phyloP scores from a whole-genome alignment of 176 grass and related monocot genomes.

The Oryza officinalis region DNA sequence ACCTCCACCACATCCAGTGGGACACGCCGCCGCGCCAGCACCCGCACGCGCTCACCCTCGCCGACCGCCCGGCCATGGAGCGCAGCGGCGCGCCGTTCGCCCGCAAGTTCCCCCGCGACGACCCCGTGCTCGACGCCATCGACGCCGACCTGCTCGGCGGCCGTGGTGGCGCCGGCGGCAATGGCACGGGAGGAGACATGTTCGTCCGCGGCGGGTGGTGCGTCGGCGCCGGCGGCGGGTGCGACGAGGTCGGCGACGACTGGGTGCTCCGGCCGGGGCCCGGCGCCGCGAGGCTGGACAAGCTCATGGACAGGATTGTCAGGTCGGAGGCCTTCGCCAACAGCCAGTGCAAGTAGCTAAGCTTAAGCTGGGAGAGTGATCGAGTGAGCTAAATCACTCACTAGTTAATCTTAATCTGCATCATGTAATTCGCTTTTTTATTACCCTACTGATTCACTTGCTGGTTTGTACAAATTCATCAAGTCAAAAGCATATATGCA shows the following conservation, averaged over 20 bases:
- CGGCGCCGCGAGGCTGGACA: constrained; percentile 28
- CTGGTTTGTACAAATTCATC: neutral
- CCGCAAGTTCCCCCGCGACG: constrained; percentile 51
- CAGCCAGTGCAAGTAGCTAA: constrained; percentile 63
- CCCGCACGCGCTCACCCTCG: constrained; percentile 60
- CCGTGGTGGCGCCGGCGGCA: constrained; percentile 20
- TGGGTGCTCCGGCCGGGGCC: constrained; percentile 45
- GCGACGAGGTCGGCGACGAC: constrained; percentile 31
- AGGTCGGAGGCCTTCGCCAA: constrained; percentile 45
- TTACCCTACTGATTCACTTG: neutral
- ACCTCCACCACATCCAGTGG: constrained; percentile 95
- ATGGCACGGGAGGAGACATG: neutral
- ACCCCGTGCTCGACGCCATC: constrained; percentile 58
- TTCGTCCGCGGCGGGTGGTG: constrained; percentile 51
- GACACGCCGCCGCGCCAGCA: constrained; percentile 85
- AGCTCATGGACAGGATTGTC: constrained; percentile 54
- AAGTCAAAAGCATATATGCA: neutral
- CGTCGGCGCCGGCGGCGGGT: neutral
- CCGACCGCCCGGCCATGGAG: constrained; percentile 51
- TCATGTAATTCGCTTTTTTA: neutral
- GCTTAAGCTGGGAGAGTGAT: no score
- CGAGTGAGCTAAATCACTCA: neutral
- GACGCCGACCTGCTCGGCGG: constrained; percentile 46
- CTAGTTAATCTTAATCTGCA: neutral
- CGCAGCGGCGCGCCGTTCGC: constrained; percentile 59